Evolutionary conservation across 2,329 filamentous ascomycete species (phyloP), one percentile per base, ranked within the genome.

Genomic region (Verruconis gallopava): DNA sequence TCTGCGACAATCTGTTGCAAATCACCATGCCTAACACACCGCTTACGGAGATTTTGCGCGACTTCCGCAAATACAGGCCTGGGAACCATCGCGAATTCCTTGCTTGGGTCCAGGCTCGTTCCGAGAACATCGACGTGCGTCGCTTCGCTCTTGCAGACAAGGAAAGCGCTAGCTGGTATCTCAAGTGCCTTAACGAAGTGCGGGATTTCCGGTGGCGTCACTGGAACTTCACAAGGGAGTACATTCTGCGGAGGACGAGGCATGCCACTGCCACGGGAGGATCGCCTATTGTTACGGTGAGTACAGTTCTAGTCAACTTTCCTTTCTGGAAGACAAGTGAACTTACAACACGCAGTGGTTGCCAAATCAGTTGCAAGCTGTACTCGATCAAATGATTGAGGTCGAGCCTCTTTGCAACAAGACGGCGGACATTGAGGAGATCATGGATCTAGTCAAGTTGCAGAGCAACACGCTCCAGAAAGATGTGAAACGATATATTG

Each of bases 21-120:
- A 79, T 95, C 35, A 71, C 77, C 48, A 93, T 95, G 85, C 89
- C 89, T 1, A 67, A 77, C 42, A 95, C 86, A 3, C 89, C 89
- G 0, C 75, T 95, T 36, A 95, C 88, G 0, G 77, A 81, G 43
- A 94, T 94, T 56, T 72, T 95, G 15, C 69, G 77, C 49, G 89
- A 95, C 59, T 96, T 96, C 68, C 75, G 88, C 48, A 72, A 81
- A 55, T 95, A 95, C 61, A 75, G 89, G 0, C 89, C 89, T 3
- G 82, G 81, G 42, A 89, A 93, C 53, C 89, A 96, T 59, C 78
- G 86, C 33, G 75, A 80, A 49, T 95, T 95, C 60, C 71, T 96
- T 22, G 72, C 76, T 47, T 79, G 79, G 55, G 81, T 94, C 17
- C 66, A 67, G 34, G 62, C 65, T 32, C 65, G 64, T 34, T 63